Evolutionary conservation across 805 yeast genomes (phyloP), one percentile per base, ranked within the genome.

Genomic region (Candida anglica): DNA sequence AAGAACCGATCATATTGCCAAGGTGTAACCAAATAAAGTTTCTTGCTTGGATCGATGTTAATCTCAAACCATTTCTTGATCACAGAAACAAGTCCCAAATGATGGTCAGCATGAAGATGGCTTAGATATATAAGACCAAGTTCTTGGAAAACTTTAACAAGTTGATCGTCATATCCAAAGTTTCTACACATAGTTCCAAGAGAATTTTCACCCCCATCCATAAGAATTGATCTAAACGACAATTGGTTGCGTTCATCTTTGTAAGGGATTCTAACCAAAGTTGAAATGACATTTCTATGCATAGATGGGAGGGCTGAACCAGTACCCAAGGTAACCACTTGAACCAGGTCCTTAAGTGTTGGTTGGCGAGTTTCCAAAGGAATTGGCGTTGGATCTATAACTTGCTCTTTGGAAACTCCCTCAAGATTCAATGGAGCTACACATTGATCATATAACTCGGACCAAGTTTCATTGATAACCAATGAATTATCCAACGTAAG

Each of bases 201-300:
- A 0, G 98, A 86, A 39, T 86, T 88, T 53, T 93, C 99, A 13
- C 99, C 99, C n/a, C 93, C 95, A 59, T 93, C 99, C 23, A 93
- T 60, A 15, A 93, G 46, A 0, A 85, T 53, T 3, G 81, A 56
- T 42, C 74, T 61, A 47, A 52, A 68, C 5, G 34, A 33, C 4
- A 58, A 27, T 5, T 32, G 37, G 1, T 31, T 32, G 9, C 18
- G n/a, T 9, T 15, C 30, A 7, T 39, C 40, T 8, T 10, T 8
- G 38, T 53, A 68, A 1, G 96, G 95, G 1, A 88, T 46, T 40
- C 96, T 73, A 2, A 93, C 69, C 16, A 88, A 54, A 14, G 86
- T 85, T 0, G 93, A 82, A 11, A 85, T 73, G 2, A 93, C 98
- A 51, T 93, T 93, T 45, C 98, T 70, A 46, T 78, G 76, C 38